phyloP scores from a whole-genome alignment of 148 eudicot genomes.

The Amaranthus cruentus region DNA sequence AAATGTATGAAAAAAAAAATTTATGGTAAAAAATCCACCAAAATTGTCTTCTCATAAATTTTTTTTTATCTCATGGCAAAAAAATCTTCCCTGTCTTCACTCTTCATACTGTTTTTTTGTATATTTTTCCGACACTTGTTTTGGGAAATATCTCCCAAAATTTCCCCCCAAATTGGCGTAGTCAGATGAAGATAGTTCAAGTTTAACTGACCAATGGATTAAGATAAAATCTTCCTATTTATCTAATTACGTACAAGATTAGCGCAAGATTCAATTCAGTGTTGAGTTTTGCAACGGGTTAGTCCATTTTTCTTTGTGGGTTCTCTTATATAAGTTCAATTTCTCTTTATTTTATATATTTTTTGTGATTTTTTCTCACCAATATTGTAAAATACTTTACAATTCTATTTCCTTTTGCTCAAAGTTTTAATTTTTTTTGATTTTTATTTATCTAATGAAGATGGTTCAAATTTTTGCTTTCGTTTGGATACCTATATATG shows the following conservation, averaged over 20 bases:
- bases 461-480: neutral
- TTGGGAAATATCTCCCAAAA: neutral
- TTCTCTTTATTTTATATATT: neutral
- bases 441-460: neutral
- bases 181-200: neutral
- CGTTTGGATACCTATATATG: neutral
- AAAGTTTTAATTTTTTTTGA: constrained; percentile 4
- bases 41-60: too few relatives aligned
- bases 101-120: too few relatives aligned
- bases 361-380: neutral
- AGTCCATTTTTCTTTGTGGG: neutral
- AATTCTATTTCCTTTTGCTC: neutral
- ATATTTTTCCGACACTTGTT: neutral
- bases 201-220: neutral
- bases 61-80: too few relatives aligned
- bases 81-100: too few relatives aligned
- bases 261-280: neutral
- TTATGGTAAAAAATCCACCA: too few relatives aligned
- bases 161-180: neutral
- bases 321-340: neutral
- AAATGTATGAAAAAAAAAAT: too few relatives aligned
- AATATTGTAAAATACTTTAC: neutral
- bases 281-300: neutral
- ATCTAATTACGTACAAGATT: neutral
- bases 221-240: neutral